Base-by-base conservation (phyloP, 2,329 filamentous ascomycete genomes). In the Talaromyces verruculosus region DNA sequence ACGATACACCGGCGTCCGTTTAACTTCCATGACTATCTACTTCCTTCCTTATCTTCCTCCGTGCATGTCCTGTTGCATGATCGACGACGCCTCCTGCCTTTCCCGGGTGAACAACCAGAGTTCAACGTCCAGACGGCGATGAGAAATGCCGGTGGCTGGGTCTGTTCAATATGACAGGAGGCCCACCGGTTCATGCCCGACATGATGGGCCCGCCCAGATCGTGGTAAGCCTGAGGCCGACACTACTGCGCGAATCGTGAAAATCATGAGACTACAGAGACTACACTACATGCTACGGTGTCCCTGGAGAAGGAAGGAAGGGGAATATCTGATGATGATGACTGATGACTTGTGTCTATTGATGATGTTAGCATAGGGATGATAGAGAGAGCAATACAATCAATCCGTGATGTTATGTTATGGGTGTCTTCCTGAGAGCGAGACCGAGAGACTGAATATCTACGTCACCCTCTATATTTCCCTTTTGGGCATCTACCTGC, bases 321-420 rank as follows among this genome's bases (percentile, higher is more conserved):
- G 11, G 39, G 6, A 3, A 41, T 53, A 11, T 53, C 49, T 53
- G 49, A 33, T 22, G 51, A 53, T 53, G 49, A 55, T 55, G 51
- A 53, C 25, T 55, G 51, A 55, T 55, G 30, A 33, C 51, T 55
- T 35, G 51, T 55, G 51, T 55, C 51, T 55, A 35, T 55, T 55
- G 49, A 55, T 35, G 30, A 55, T 55, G 28, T 33, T 53, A 53
- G 49, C 49, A 33, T 53, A 53, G 28, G 49, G 49, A 53, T 53
- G 49, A 53, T 53, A 53, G 49, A 51, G 47, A 53, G 49, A 53
- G 17, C 49, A 33, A 53, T 53, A 15, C 49, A 53, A 33, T 53
- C 25, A 53, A 28, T 51, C 15, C 17, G 22, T 51, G 30, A 51
- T 8, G 11, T 51, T 55, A 25, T n/a, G n/a, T n/a, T n/a, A n/a